Conservation (phyloP, 176 grass and related monocot genomes). For the Olyra latifolia region DNA sequence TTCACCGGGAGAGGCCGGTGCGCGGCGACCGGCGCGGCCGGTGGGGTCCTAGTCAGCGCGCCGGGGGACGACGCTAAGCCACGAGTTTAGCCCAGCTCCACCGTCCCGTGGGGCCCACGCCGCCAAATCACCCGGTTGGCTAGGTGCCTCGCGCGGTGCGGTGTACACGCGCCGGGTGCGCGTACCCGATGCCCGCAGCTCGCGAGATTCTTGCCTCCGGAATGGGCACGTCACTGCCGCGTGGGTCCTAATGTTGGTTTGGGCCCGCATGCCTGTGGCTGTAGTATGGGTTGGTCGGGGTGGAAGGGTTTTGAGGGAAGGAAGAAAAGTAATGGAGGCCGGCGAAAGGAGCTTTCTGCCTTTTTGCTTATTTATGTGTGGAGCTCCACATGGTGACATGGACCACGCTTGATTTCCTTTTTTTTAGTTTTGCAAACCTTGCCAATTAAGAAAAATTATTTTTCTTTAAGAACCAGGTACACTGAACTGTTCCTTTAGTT, state of each 20-base stretch:
- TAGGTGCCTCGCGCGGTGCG: neutral
- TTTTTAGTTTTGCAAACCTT: neutral
- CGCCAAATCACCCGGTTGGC: slow-evolving; percentile 28
- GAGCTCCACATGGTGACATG: slow-evolving; percentile 12
- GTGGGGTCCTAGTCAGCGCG: slow-evolving; percentile 41
- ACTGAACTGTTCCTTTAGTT: too few relatives aligned
- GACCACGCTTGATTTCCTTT: too few relatives aligned
- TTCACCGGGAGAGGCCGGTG: slow-evolving; percentile 37
- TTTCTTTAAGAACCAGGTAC: neutral
- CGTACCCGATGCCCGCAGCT: neutral
- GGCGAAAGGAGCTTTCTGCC: slow-evolving; percentile 38
- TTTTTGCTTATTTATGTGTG: slow-evolving; percentile 27
- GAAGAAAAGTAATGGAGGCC: slow-evolving; percentile 24
- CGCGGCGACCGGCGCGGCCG: slow-evolving; percentile 17
- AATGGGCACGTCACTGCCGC: neutral
- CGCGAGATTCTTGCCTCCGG: neutral
- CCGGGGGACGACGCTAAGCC: slow-evolving; percentile 24
- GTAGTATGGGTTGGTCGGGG: too few relatives aligned
- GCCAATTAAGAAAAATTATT: neutral
- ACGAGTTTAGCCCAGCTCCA: slow-evolving; percentile 19
- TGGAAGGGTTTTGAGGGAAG: neutral
- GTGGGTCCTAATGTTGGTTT: accelerated
- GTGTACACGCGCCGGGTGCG: slow-evolving; percentile 18
- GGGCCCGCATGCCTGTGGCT: neutral
- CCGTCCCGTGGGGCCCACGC: neutral